Percentiles rank a stretch among this genome's conserved stretches.
phyloP scores from a whole-genome alignment of 352 stramenopile species.

The Globisporangium alternatum region DNA sequence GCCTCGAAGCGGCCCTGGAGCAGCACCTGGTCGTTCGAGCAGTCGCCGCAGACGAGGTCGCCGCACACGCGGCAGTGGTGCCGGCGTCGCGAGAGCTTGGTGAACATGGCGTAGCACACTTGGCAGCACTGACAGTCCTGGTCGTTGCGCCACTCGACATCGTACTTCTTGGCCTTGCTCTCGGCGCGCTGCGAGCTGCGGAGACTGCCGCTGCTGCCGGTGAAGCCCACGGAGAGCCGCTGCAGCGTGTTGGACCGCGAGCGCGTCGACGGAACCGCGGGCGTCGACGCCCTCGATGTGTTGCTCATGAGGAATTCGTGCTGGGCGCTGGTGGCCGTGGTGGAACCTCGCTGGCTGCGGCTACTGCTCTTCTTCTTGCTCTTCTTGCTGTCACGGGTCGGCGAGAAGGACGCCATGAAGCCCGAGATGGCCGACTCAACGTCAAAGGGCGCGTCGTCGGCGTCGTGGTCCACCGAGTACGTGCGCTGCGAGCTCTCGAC shows the following conservation, averaged over 20 bases:
- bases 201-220: slow-evolving; percentile 10
- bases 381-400: slow-evolving; percentile 4
- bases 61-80: slow-evolving; percentile 83
- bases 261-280: slow-evolving; percentile 17
- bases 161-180: slow-evolving; percentile 57
- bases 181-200: slow-evolving; percentile 14
- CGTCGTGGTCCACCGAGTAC: slow-evolving; percentile 14
- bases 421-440: slow-evolving; percentile 22
- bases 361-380: background rate
- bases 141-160: slow-evolving; percentile 66
- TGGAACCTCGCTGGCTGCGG: background rate
- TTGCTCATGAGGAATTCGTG: background rate
- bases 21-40: slow-evolving; percentile 59
- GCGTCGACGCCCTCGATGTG: slow-evolving; percentile 3
- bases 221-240: slow-evolving; percentile 21
- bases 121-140: slow-evolving; percentile 57
- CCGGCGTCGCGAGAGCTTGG: slow-evolving; percentile 63
- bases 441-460: slow-evolving; percentile 15
- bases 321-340: background rate
- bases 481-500: slow-evolving; percentile 9
- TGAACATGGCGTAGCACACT: slow-evolving; percentile 71
- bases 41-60: slow-evolving; percentile 72
- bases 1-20: slow-evolving; percentile 49
- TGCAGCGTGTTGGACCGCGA: slow-evolving; percentile 31
- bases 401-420: slow-evolving; percentile 29